Percentiles rank a stretch among this genome's conserved stretches.
These are phyloP conservation scores for Phoenix dactylifera DNA, from an alignment of 176 grass and related monocot genomes.

Conservation along the genomic window DNA sequence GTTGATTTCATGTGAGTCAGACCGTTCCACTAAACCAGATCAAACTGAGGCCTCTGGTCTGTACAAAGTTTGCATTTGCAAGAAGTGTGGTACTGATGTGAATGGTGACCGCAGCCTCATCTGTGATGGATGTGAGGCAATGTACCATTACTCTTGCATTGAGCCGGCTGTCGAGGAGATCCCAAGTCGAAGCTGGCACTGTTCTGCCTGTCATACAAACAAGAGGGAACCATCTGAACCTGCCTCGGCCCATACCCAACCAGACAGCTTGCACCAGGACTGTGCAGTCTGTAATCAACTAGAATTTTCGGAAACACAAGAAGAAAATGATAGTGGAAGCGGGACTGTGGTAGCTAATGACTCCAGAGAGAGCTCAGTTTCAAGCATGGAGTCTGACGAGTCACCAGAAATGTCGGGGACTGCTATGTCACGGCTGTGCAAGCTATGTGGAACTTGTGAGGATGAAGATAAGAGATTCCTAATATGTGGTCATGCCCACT, in stretches of 20 bases:
- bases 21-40: conserved; percentile 35
- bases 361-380: conserved; percentile 21
- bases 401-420: conserved; percentile 19
- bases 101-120: conserved; percentile 31
- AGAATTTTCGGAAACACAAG: conserved; percentile 18
- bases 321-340: conserved; percentile 16
- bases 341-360: conserved; percentile 15
- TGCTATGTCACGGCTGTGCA: conserved; percentile 40
- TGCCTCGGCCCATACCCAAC: conserved; percentile 2
- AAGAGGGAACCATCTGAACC: conserved; percentile 10
- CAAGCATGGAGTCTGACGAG: conserved; percentile 18
- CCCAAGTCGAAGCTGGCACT: conserved; percentile 51
- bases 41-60: conserved; percentile 25
- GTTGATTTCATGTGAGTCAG: conserved; percentile 16
- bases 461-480: conserved; percentile 65
- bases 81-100: conserved; percentile 41
- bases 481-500: conserved; percentile 54
- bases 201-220: conserved; percentile 31
- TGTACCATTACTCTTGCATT: conserved; percentile 57
- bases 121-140: conserved; percentile 46
- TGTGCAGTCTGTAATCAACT: conserved; percentile 42
- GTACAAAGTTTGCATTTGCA: conserved; percentile 28
- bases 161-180: conserved; percentile 30
- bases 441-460: conserved; percentile 63
- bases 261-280: conserved; percentile 26